Base-by-base conservation (phyloP, 306 rosid species). In the Lupinus albus region DNA sequence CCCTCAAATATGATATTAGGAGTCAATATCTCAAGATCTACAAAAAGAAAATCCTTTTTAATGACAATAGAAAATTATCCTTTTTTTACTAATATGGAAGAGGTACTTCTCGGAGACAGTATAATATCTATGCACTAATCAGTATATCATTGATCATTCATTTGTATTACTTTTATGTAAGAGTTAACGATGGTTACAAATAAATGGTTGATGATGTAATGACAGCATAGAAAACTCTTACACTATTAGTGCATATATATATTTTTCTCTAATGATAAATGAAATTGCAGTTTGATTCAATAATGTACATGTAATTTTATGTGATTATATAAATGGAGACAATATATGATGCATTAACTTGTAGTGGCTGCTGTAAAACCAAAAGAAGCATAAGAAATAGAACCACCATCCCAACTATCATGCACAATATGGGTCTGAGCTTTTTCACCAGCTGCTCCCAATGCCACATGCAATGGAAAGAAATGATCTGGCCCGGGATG, bases 401-500 rank as follows among this genome's bases (percentile, higher is more conserved):
- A 47, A 53, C 74, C 74, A 64, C 28, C 77, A 46, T 70, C 80
- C 84, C 80, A 79, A 64, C 80, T 79, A 21, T 79, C 77, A 1
- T 80, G 84, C 1, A 80, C 11, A 65, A 80, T 50, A 36, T 45
- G 53, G 62, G 84, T 77, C 80, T 75, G 63, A 0, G 85, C 59
- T 4, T 81, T 68, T 28, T 77, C 82, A 25, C 85, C 85, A 11
- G 82, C 85, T 10, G 85, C 85, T 10, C 79, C 85, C 82, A 73
- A 41, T 33, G 79, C 85, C 38, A 81, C 85, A 70, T 77, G 82
- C 71, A 77, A 64, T 50, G 85, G 85, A 16, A 68, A 77, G 57
- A 77, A 77, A 51, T 81, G 85, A 63, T 77, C 85, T 0, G 82
- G 76, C 74, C 52, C 41, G 0, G 85, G 81, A 33, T 76, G 85